Evolutionary conservation across 495 filamentous ascomycete species (phyloP).

Genomic region (Podospora appendiculata): DNA sequence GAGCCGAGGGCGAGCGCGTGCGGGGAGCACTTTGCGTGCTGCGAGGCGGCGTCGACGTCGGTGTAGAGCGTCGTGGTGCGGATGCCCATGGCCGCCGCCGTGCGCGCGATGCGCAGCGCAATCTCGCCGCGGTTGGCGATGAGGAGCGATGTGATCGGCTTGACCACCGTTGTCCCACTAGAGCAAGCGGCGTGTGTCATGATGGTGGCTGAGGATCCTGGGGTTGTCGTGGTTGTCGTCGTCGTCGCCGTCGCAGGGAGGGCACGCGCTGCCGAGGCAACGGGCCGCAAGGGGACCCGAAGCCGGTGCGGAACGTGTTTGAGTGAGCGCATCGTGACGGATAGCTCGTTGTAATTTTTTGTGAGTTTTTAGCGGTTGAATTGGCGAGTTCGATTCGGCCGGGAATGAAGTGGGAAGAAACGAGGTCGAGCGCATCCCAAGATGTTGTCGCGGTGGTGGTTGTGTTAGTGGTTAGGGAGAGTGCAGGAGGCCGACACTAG

Average conservation of each 20-base stretch:
- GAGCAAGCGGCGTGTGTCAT: slow-evolving; percentile 20
- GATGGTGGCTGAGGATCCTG: slow-evolving; percentile 5
- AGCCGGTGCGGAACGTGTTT: not conserved
- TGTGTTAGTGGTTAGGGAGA: too few species aligned
- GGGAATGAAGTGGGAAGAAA: too few species aligned
- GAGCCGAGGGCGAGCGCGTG: slow-evolving; percentile 76
- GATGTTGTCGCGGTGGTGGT: too few species aligned
- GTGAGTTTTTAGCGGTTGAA: too few species aligned
- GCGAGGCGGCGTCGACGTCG: slow-evolving; percentile 76
- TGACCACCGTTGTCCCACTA: slow-evolving; percentile 19
- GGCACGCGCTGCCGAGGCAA: too few species aligned
- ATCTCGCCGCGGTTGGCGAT: slow-evolving; percentile 98
- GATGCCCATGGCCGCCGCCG: slow-evolving; percentile 81
- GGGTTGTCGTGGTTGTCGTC: too few species aligned
- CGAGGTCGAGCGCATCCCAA: too few species aligned
- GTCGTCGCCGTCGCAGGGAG: not conserved
- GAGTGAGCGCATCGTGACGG: slow-evolving; percentile 25
- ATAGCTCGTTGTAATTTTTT: not conserved
- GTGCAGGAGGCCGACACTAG: too few species aligned
- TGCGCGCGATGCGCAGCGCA: slow-evolving; percentile 83
- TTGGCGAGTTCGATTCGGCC: too few species aligned
- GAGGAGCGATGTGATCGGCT: slow-evolving; percentile 72
- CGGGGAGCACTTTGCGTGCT: slow-evolving; percentile 81
- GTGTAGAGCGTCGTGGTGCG: slow-evolving; percentile 93
- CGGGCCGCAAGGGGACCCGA: not conserved